Evolutionary conservation across 495 filamentous ascomycete species (phyloP).

Genomic region (Hyaloscypha bicolor): DNA sequence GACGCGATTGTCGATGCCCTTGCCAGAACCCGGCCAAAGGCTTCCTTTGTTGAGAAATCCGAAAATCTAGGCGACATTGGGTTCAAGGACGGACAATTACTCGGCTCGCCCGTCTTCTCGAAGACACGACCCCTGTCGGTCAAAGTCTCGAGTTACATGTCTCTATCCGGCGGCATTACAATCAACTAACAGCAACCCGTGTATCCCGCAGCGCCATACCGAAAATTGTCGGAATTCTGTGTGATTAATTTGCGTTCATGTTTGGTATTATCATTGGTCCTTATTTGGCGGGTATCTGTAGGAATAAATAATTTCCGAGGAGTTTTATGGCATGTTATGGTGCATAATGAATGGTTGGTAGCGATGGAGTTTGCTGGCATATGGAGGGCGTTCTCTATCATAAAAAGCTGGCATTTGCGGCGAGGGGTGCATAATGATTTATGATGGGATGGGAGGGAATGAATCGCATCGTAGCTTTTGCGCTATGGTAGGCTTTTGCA

Average conservation of each 20-base stretch:
- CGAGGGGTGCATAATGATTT: not conserved
- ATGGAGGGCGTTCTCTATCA: not conserved
- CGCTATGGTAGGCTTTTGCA: not conserved
- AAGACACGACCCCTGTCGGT: constrained; percentile 30
- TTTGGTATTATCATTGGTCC: not conserved
- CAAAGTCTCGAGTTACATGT: constrained; percentile 27
- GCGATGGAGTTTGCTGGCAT: constrained; percentile 2
- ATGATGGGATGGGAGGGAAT: not conserved
- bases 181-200: constrained; percentile 18
- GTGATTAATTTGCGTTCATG: not conserved
- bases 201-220: not conserved
- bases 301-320: not conserved
- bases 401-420: not conserved
- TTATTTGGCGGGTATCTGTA: not conserved
- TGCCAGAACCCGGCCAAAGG: constrained; percentile 52
- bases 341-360: not conserved
- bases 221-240: not conserved
- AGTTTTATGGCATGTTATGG: not conserved
- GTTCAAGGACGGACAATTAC: constrained; percentile 50
- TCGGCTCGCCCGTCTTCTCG: constrained; percentile 41
- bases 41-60: constrained; percentile 57
- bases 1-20: constrained; percentile 61
- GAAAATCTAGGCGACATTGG: constrained; percentile 56
- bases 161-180: constrained; percentile 27
- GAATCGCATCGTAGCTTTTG: not conserved